Evolutionary conservation across 257 asterid genomes (phyloP).

Genomic region (Forsythia viridissima): DNA sequence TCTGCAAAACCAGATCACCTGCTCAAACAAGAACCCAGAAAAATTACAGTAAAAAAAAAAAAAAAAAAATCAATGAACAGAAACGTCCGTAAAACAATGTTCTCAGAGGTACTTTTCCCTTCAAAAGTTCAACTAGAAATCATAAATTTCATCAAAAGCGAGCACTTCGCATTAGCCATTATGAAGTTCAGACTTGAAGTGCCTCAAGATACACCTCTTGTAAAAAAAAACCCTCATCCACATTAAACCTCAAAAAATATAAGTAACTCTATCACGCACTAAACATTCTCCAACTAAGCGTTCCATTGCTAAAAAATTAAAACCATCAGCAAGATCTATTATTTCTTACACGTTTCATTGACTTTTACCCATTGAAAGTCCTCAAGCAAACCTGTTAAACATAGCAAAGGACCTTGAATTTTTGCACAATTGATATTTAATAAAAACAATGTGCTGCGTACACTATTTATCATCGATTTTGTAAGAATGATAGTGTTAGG

Average conservation of each 20-base stretch:
- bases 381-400: not conserved
- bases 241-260: not conserved
- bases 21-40: slow-evolving; percentile 22
- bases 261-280: not conserved
- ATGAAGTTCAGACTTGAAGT: not conserved
- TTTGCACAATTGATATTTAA: too few species aligned
- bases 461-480: not conserved
- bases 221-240: too few species aligned
- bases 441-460: not conserved
- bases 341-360: not conserved
- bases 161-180: not conserved
- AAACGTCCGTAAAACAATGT: not conserved
- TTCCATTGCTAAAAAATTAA: not conserved
- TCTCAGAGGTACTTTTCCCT: not conserved
- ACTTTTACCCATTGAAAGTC: not conserved
- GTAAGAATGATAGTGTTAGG: not conserved
- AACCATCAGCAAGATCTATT: not conserved
- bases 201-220: not conserved
- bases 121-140: not conserved
- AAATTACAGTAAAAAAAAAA: not conserved
- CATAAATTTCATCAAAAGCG: not conserved
- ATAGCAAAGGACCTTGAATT: not conserved
- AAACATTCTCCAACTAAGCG: not conserved
- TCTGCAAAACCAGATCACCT: slow-evolving; percentile 55
- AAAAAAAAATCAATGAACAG: not conserved